Evolutionary conservation across 2,329 filamentous ascomycete genomes (phyloP).

Genomic region (Colletotrichum incanum): DNA sequence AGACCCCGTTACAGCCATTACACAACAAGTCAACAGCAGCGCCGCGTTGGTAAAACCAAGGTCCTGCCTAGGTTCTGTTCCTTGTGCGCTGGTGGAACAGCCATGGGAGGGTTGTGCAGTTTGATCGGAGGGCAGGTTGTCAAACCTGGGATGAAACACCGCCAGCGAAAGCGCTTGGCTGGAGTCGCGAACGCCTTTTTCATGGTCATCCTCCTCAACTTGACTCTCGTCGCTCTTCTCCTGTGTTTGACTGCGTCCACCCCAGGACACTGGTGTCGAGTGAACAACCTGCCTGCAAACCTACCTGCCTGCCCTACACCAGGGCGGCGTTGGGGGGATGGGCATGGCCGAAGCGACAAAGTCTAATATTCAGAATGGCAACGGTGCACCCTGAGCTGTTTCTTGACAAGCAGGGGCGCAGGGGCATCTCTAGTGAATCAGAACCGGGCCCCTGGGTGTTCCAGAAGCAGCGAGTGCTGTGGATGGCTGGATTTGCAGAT

Average conservation of each 20-base stretch:
- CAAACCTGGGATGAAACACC: conserved; percentile 43
- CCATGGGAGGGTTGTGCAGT: conserved; percentile 13
- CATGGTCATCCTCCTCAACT: not conserved
- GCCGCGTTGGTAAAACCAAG: not conserved
- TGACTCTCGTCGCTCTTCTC: not conserved
- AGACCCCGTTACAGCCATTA: not conserved
- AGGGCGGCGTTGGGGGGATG: conserved; percentile 15
- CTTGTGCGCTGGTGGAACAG: conserved; percentile 10
- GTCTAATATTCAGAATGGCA: conserved; percentile 35
- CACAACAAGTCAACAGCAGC: no score
- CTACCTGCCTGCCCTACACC: not conserved
- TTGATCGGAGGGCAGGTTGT: conserved; percentile 38
- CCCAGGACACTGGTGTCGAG: conserved; percentile 14
- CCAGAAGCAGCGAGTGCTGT: conserved; percentile 6
- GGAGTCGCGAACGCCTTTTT: conserved; percentile 27
- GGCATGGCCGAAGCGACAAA: conserved; percentile 31
- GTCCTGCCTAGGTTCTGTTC: not conserved
- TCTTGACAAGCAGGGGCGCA: conserved; percentile 32
- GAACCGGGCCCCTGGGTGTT: conserved; percentile 22
- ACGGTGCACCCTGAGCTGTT: conserved; percentile 32
- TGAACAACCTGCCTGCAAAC: not conserved
- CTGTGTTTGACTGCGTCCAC: not conserved
- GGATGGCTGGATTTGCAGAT: conserved; percentile 7
- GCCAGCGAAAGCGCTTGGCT: conserved; percentile 24
- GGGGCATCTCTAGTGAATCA: conserved; percentile 17